A percentile compares a stretch with the other conserved stretches of the same genome.
These are phyloP conservation scores for Clonostachys rosea DNA, from an alignment of 2,329 filamentous ascomycete genomes.

Conservation along the genomic window DNA sequence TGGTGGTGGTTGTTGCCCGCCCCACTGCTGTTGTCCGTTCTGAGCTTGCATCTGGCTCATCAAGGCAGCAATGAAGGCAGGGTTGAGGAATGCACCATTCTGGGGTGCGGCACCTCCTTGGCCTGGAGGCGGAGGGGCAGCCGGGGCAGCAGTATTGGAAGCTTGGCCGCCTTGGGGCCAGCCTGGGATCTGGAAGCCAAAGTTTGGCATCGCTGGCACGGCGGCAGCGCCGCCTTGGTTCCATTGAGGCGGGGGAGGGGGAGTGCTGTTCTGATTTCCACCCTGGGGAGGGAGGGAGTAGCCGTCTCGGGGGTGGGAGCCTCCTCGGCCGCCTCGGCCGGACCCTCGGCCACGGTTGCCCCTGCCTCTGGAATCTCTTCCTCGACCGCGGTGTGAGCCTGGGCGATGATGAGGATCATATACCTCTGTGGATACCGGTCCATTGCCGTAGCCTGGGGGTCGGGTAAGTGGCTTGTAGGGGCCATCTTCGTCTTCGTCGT, in stretches of 20 bases:
- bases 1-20: slow-evolving; percentile 19
- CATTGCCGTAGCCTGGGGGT: slow-evolving; percentile 57
- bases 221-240: slow-evolving; percentile 7
- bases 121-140: slow-evolving; percentile 24
- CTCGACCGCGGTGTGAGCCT: slow-evolving; percentile 39
- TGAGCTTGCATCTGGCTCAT: slow-evolving; percentile 37
- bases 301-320: slow-evolving; percentile 25
- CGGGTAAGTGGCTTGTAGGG: slow-evolving; percentile 69
- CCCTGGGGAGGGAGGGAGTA: slow-evolving; percentile 32
- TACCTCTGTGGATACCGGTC: slow-evolving; percentile 33
- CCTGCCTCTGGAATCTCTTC: slow-evolving; percentile 28
- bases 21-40: slow-evolving; percentile 16
- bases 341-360: slow-evolving; percentile 29
- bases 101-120: too few relatives aligned
- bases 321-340: slow-evolving; percentile 32
- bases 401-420: slow-evolving; percentile 28
- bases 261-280: slow-evolving; percentile 10
- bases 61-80: slow-evolving; percentile 48
- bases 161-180: slow-evolving; percentile 4
- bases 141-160: neutral
- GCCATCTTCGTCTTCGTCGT: slow-evolving; percentile 59
- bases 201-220: slow-evolving; percentile 17
- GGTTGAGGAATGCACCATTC: slow-evolving; percentile 45
- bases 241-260: slow-evolving; percentile 6
- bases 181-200: slow-evolving; percentile 40